Conservation (phyloP, 2,329 filamentous ascomycete genomes). For the Plectosphaerella sp. region DNA sequence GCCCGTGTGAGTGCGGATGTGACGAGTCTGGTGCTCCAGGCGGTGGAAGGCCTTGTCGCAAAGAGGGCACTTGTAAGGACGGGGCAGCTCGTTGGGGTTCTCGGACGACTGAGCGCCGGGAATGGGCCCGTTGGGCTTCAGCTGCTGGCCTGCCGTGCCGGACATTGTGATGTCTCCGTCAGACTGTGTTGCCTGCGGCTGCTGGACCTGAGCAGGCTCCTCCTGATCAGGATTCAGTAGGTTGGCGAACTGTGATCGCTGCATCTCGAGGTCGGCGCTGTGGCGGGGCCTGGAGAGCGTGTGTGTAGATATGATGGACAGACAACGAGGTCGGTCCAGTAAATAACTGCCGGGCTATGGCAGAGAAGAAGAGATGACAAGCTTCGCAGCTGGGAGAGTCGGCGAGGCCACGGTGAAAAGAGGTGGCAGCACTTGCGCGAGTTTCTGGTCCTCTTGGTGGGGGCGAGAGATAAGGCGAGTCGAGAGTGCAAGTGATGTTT, state of each 20-base stretch:
- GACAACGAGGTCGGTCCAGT: background rate
- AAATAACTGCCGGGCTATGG: background rate
- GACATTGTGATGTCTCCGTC: constrained; percentile 9
- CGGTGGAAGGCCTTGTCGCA: constrained; percentile 99
- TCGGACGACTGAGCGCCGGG: constrained; percentile 59
- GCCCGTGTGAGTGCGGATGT: constrained; percentile 95
- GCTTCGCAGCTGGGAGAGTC: background rate
- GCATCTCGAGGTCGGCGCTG: constrained; percentile 48
- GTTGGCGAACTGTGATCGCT: constrained; percentile 52
- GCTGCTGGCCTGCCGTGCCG: constrained; percentile 8
- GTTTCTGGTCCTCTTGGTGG: background rate
- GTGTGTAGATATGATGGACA: background rate
- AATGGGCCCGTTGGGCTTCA: constrained; percentile 59
- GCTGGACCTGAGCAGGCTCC: constrained; percentile 13
- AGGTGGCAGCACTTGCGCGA: no score
- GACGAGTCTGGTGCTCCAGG: constrained; percentile 84
- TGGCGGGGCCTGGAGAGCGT: background rate
- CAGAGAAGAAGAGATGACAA: background rate
- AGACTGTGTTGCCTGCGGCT: constrained; percentile 17
- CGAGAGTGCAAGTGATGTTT: background rate
- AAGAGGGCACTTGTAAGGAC: constrained; percentile 96
- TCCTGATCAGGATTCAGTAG: constrained; percentile 50
- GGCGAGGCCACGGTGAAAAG: background rate
- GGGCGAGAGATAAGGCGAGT: background rate
- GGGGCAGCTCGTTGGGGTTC: constrained; percentile 68